These are phyloP conservation scores for Solanum lycopersicoides DNA, from an alignment of 257 asterid species.

Conservation along the genomic window DNA sequence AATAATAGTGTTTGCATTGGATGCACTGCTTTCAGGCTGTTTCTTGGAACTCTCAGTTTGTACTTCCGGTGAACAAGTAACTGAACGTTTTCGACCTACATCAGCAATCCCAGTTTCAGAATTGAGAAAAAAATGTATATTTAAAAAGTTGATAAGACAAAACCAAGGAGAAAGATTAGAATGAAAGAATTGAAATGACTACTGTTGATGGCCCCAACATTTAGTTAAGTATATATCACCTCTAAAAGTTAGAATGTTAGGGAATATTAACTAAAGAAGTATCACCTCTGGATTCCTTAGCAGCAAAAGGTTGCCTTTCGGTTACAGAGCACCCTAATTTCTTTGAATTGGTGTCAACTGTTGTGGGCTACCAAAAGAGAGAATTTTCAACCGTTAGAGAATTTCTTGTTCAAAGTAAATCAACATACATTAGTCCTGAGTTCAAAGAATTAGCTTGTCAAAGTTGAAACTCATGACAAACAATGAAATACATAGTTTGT, in stretches of 20 bases:
- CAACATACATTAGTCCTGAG: background rate
- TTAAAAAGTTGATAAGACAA: background rate
- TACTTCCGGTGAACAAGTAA: background rate
- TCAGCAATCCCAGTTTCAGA: constrained; percentile 3
- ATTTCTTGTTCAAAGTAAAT: background rate
- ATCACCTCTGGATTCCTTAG: constrained; percentile 21
- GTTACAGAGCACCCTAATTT: background rate
- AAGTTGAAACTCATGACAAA: background rate
- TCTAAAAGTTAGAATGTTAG: background rate
- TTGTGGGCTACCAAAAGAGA: constrained; percentile 26
- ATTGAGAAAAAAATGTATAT: background rate
- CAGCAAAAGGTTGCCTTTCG: constrained; percentile 5
- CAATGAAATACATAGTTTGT: background rate
- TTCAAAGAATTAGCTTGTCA: background rate
- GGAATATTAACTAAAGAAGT: background rate
- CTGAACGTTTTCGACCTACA: constrained; percentile 26
- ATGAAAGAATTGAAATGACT: background rate
- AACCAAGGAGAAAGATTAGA: background rate
- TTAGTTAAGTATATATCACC: background rate
- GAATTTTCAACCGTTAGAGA: constrained; percentile 5
- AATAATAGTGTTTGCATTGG: background rate
- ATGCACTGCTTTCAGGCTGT: background rate
- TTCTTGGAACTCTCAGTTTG: constrained; percentile 11
- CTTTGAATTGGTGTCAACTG: constrained; percentile 17
- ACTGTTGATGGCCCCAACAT: background rate